Base-by-base conservation (phyloP, 2,329 filamentous ascomycete species). In the Trichophyton benhamiae region DNA sequence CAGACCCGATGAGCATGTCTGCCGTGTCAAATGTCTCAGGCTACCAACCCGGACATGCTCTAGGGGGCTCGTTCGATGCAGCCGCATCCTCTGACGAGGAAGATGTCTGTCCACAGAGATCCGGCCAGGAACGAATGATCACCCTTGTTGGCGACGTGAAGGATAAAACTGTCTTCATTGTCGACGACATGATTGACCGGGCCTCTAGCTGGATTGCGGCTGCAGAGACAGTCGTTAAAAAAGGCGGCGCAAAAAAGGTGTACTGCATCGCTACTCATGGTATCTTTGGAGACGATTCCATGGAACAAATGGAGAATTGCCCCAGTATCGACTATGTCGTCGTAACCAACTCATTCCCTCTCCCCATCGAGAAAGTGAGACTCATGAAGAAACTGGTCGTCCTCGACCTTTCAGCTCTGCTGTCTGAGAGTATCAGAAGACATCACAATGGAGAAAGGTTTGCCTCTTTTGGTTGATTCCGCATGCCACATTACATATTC, bases 131-230 rank as follows among this genome's bases (percentile, higher is more conserved):
- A 77, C 91, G 91, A 70, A 96, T 92, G 79, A 95, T 99, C 68
- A 99, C 94, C 0, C 80, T 99, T n/a, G 94, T 99, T 13, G 94
- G 94, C 63, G 89, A 97, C 69, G 94, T 99, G 63, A 87, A 86
- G 70, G 85, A 89, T 71, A 85, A 89, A 62, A 87, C 89, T 0
- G 94, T 97, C 60, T 87, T 99, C 72, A 91, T 99, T 64, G 88
- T 99, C 58, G 94, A 99, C 72, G 94, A 99, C 73, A 97, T 99
- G 88, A 96, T 99, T 70, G 94, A 99, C 77, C 96, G 96, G 77
- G 86, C 91, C 8, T 89, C 88, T 13, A 96, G 90, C 5, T 99
- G 94, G 94, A 95, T 99, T 67, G 92, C 92, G 4, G 94, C 94
- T 5, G 94, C 94, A 11, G 94, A 99, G 78, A 95, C 91, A 0